Evolutionary conservation across 2,329 filamentous ascomycete genomes (phyloP), one percentile per base, ranked within the genome.

Genomic region (Dothistroma pini): DNA sequence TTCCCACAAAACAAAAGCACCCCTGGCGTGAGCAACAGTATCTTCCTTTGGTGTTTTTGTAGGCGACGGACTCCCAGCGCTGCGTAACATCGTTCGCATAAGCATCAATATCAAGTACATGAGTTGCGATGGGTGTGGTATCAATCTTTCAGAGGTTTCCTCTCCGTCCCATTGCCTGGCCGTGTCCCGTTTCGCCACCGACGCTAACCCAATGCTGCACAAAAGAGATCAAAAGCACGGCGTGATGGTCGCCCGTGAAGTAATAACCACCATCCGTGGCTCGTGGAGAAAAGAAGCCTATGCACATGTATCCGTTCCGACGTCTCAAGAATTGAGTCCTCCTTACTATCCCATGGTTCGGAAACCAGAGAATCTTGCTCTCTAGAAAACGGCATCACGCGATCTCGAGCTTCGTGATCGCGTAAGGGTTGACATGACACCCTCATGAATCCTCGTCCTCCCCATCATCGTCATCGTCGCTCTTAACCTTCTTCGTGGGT

Each of bases 371-470:
- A n/a, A 19, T n/a, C n/a, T 10, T 4, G 41, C 14, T n/a, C 10
- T n/a, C 8, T n/a, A 19, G 2, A 4, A 44, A 44, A 0, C 41
- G 16, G 16, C 16, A 44, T 44, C 41, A 19, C 14, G 41, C 16
- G n/a, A 44, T 19, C 16, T n/a, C 16, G n/a, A 44, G 41, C 4
- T n/a, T 44, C 16, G 14, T 19, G 41, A 19, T 44, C 41, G 14
- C n/a, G 8, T 44, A 7, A 9, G 14, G 41, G 16, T n/a, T 5
- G n/a, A n/a, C 16, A 44, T 19, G 16, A 19, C 29, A 4, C 31
- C 11, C 31, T 53, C 25, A 32, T 31, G n/a, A 35, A n/a, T 70
- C 68, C 44, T 76, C 75, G 44, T 80, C 79, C 56, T 81, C 78
- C 48, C 75, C 75, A 57, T 70, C 71, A 19, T 71, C 70, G 21